Percentiles rank a stretch among this genome's conserved stretches.
Evolutionary conservation across 2,329 filamentous ascomycete species (phyloP).

Genomic region (Colletotrichum sp.): DNA sequence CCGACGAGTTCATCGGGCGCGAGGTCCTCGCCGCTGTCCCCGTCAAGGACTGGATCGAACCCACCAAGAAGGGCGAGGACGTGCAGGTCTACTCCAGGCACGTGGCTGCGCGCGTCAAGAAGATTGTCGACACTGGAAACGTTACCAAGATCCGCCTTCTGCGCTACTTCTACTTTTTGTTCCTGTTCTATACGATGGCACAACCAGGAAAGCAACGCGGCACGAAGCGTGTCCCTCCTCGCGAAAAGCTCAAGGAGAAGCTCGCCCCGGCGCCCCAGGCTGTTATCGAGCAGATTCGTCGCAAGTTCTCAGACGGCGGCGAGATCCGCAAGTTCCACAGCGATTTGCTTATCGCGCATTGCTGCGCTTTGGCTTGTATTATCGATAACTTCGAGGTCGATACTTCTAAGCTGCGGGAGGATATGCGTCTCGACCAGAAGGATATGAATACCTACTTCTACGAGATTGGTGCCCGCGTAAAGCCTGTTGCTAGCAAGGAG

Average conservation of each 20-base stretch:
- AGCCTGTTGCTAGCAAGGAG: conserved; percentile 64
- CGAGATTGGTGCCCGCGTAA: conserved; percentile 76
- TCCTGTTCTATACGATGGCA: conserved; percentile 56
- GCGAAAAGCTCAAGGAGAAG: conserved; percentile 65
- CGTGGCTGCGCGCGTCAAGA: conserved; percentile 67
- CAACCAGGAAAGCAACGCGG: conserved; percentile 52
- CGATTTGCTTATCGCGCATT: conserved; percentile 76
- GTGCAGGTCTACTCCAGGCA: conserved; percentile 66
- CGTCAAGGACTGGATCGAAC: conserved; percentile 77
- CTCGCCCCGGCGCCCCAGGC: conserved; percentile 64
- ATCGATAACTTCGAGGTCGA: conserved; percentile 78
- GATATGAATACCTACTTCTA: conserved; percentile 74
- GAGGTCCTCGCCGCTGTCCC: conserved; percentile 72
- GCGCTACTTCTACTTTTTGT: conserved; percentile 63
- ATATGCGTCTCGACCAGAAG: conserved; percentile 74
- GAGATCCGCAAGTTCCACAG: conserved; percentile 74
- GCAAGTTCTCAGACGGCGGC: conserved; percentile 70
- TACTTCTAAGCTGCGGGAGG: conserved; percentile 71
- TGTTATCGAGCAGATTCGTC: conserved; percentile 70
- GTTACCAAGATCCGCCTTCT: conserved; percentile 62
- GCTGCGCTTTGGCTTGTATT: conserved; percentile 73
- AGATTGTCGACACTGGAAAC: conserved; percentile 44
- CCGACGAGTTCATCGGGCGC: conserved; percentile 68
- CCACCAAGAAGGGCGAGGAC: conserved; percentile 61
- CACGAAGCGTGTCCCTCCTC: conserved; percentile 58